Percentiles rank a stretch among this genome's conserved stretches.
Conservation (phyloP, 2,329 filamentous ascomycete species). For the Nothophaeocryptopus gaeumannii region DNA sequence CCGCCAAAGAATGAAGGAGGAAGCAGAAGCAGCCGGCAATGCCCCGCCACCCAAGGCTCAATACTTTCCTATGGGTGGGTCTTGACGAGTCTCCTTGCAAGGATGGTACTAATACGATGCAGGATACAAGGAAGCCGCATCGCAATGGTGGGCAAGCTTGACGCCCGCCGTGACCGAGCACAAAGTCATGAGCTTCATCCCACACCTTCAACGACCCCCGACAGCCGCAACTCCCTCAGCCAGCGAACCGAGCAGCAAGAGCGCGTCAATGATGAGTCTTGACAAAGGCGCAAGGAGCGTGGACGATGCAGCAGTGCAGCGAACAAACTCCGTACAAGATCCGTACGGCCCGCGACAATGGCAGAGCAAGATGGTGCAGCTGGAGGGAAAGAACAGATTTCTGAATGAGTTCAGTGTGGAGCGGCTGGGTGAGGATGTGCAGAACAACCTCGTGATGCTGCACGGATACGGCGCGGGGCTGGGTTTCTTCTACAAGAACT, state of each 20-base stretch:
- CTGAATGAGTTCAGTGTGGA: slow-evolving; percentile 93
- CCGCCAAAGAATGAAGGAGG: slow-evolving; percentile 32
- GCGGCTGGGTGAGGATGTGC: slow-evolving; percentile 70
- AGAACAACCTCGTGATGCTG: slow-evolving; percentile 89
- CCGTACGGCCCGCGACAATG: slow-evolving; percentile 83
- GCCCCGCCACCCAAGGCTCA: slow-evolving; percentile 19
- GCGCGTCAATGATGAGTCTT: slow-evolving; percentile 41
- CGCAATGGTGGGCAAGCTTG: slow-evolving; percentile 91
- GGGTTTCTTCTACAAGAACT: slow-evolving; percentile 98
- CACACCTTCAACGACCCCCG: slow-evolving; percentile 71
- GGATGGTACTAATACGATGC: too few relatives aligned
- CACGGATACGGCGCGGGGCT: slow-evolving; percentile 95
- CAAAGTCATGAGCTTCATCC: slow-evolving; percentile 80
- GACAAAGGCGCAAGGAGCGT: slow-evolving; percentile 31
- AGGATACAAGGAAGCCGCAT: slow-evolving; percentile 79
- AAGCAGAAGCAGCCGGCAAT: slow-evolving; percentile 20
- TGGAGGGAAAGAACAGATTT: slow-evolving; percentile 80
- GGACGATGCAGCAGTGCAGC: slow-evolving; percentile 40
- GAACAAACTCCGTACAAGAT: slow-evolving; percentile 56
- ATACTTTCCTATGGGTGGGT: slow-evolving; percentile 68
- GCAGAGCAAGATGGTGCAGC: slow-evolving; percentile 77
- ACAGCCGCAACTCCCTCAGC: slow-evolving; percentile 62
- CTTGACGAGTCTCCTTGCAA: too few relatives aligned
- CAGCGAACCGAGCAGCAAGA: slow-evolving; percentile 47
- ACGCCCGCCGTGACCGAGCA: slow-evolving; percentile 82